Evolutionary conservation across 192 early-diverging fungal species (phyloP).

Genomic region (Coemansia sp.): DNA sequence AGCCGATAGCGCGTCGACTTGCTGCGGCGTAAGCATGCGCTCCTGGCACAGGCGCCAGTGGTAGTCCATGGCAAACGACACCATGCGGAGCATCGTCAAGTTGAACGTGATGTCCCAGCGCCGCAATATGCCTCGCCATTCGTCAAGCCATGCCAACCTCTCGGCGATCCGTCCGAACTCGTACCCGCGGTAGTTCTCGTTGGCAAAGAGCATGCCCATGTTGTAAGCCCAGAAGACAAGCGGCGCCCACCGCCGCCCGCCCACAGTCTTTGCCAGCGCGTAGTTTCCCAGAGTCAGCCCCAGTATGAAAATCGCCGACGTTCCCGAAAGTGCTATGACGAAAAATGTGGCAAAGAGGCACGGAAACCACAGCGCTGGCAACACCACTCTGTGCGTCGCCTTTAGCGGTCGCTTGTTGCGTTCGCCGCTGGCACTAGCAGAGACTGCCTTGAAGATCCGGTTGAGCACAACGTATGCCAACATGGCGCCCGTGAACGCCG

Average conservation of each 20-base stretch:
- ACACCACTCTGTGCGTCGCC: not conserved
- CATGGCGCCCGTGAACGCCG: conserved; percentile 35
- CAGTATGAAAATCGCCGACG: conserved; percentile 75
- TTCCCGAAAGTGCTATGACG: conserved; percentile 67
- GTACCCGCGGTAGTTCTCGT: conserved; percentile 75
- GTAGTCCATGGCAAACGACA: conserved; percentile 93
- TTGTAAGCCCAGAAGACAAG: conserved; percentile 79
- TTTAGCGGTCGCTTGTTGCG: not conserved
- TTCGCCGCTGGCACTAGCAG: not conserved
- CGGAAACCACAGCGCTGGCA: conserved; percentile 58
- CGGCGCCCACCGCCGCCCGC: conserved; percentile 60
- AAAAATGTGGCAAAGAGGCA: conserved; percentile 63
- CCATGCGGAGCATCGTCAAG: conserved; percentile 81
- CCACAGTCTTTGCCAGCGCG: conserved; percentile 56
- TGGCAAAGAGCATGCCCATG: conserved; percentile 74
- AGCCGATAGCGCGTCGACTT: conserved; percentile 14
- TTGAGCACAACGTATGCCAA: conserved; percentile 36
- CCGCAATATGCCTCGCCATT: conserved; percentile 64
- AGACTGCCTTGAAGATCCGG: conserved; percentile 6
- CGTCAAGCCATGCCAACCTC: conserved; percentile 68
- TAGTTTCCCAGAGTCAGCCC: conserved; percentile 67
- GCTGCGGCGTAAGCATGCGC: conserved; percentile 16
- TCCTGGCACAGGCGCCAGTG: conserved; percentile 72
- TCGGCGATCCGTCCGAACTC: conserved; percentile 57
- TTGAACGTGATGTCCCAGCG: conserved; percentile 93